Evolutionary conservation across 306 rosid genomes (phyloP), one percentile per base, ranked within the genome.

Genomic region (Hylodesmum podocarpum): DNA sequence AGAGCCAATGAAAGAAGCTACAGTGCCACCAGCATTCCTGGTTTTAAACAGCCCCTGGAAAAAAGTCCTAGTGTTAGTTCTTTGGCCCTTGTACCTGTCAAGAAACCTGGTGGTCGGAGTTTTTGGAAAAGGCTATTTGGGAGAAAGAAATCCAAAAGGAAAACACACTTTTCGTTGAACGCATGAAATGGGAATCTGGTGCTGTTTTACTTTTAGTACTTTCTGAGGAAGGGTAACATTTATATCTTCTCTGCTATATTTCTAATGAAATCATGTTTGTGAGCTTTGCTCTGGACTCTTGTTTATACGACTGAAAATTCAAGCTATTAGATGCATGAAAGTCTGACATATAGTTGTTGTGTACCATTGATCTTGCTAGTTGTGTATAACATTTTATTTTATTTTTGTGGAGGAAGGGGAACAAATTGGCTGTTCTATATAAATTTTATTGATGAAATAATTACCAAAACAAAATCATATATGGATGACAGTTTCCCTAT

Each of bases 111-210:
- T 29, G 83, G 81, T 8, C 72, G 66, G 39, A 86, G 82, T 73
- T 75, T 94, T 80, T 91, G 94, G 96, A 85, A 59, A 62, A 90
- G 82, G 84, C 74, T 93, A 9, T 50, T 88, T 47, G 81, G 94
- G 91, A 90, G 96, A 84, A 94, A 86, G 86, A 88, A 81, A 84
- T 68, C 71, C 78, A 86, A 83, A 81, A 87, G 75, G 83, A 88
- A 90, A 78, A 22, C 76, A 13, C 43, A 84, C 1, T 33, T 61
- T 71, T 68, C 85, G 14, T 68, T 87, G 19, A 28, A 83, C 55
- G 64, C 88, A 19, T 91, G 80, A 83, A 72, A 69, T 49, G 77
- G 39, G 68, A 31, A 18, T 37, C 34, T 66, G 70, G 34, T 65
- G 66, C 40, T 72, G 61, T 61, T 84, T 21, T 37, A 58, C 55